These are phyloP conservation scores for Venturia aucupariae DNA, from an alignment of 2,329 filamentous ascomycete genomes.

Conservation along the genomic window DNA sequence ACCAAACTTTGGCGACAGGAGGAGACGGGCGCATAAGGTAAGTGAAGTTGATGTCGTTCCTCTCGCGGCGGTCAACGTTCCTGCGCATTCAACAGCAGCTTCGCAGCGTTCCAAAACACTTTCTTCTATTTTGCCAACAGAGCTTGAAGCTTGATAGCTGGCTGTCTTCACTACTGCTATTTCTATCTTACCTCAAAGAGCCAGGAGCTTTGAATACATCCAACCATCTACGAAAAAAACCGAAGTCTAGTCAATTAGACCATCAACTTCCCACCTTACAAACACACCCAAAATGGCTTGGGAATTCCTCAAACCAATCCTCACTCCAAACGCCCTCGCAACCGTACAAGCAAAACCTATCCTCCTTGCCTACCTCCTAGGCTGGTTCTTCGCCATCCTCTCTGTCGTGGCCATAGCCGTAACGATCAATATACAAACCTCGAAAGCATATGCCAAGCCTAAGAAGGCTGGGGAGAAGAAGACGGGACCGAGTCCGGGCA, in stretches of 20 bases:
- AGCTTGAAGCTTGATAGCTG: background rate
- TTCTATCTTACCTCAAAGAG: background rate
- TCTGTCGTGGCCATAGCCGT: slow-evolving; percentile 6
- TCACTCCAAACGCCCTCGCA: slow-evolving; percentile 17
- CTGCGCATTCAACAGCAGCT: background rate
- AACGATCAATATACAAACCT: slow-evolving; percentile 15
- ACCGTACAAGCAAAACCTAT: slow-evolving; percentile 17
- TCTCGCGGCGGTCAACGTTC: background rate
- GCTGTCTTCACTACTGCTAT: background rate
- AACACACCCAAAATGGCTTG: slow-evolving; percentile 13
- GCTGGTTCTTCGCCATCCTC: slow-evolving; percentile 12
- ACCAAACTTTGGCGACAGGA: background rate
- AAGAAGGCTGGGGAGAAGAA: slow-evolving; percentile 12
- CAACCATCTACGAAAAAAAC: background rate
- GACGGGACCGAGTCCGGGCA: background rate
- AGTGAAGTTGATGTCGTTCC: background rate
- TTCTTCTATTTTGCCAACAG: background rate
- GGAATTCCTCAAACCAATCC: slow-evolving; percentile 17
- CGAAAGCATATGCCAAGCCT: slow-evolving; percentile 14
- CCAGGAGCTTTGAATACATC: background rate
- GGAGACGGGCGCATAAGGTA: background rate
- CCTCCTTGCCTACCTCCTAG: slow-evolving; percentile 16
- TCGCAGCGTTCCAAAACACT: background rate
- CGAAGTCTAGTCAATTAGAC: background rate
- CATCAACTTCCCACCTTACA: background rate